Evolutionary conservation across 148 eudicot species (phyloP), one percentile per base, ranked within the genome.

Genomic region (Silene uniflora): DNA sequence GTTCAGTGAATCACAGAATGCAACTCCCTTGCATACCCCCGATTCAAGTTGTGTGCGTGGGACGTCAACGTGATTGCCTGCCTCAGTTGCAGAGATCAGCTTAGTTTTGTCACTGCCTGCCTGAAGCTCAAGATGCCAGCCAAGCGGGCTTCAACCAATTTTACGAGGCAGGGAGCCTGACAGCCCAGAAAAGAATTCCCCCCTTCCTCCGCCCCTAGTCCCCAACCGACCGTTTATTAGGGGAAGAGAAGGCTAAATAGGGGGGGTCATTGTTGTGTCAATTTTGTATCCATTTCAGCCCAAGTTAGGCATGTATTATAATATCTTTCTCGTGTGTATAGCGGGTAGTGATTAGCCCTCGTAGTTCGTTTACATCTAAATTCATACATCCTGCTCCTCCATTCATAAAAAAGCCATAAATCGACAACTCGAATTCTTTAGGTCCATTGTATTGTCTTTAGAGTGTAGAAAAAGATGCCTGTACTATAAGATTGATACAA

Each of bases 1-100:
- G 64, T 10, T 58, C 73, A 82, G 82, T 69, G 89, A 87, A 73
- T 71, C 81, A 17, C 84, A 69, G 29, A 77, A 23, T 27, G 13
- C 75, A 52, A 17, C 84, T 47, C 70, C 90, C 24, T 46, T 86
- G 77, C 84, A 80, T 67, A 68, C 84, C 22, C 71, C 88, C 0
- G 87, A 83, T 32, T 69, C 84, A 21, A 81, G 82, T 72, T 83
- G 87, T 67, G 76, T 87, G 81, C 91, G 80, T 75, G 90, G 93
- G 25, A 80, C 85, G 25, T 77, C 76, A 13, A 84, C 83, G 18
- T 85, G 84, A 85, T 75, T 10, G 62, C 27, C 54, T 52, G 56
- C 56, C 56, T 10, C 8, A 62, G 32, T 42, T 17, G 29, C 62
- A 68, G 49, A 61, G 58, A 29, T 44, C 9, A 39, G 68, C 21